Evolutionary conservation across 108 stramenopile species (phyloP).

Genomic region (Mayamaea pseudoterrestris): DNA sequence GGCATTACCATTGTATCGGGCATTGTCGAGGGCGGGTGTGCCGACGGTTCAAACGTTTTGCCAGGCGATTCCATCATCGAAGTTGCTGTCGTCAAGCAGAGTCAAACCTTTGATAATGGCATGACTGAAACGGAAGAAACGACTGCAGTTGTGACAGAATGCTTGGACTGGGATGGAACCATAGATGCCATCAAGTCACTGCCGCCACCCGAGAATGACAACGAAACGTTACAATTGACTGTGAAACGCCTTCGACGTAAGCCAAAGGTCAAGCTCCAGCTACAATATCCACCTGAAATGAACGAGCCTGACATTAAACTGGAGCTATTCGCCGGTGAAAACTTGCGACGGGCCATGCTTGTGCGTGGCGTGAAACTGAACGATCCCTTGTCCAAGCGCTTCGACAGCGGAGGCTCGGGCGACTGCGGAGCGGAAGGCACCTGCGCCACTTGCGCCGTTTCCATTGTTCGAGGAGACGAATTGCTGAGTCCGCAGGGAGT

Average conservation of each 20-base stretch:
- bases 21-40: slow-evolving; percentile 39
- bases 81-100: slow-evolving; percentile 13
- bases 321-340: slow-evolving; percentile 78
- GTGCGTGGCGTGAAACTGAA: slow-evolving; percentile 66
- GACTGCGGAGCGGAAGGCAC: slow-evolving; percentile 58
- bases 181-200: slow-evolving; percentile 41
- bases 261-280: slow-evolving; percentile 55
- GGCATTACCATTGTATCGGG: slow-evolving; percentile 73
- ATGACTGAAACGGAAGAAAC: slow-evolving; percentile 3
- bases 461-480: slow-evolving; percentile 35
- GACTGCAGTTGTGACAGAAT: slow-evolving; percentile 35
- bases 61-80: slow-evolving; percentile 58
- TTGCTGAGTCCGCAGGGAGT: slow-evolving; percentile 35
- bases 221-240: slow-evolving; percentile 35
- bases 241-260: slow-evolving; percentile 67
- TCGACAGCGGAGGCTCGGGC: slow-evolving; percentile 34
- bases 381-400: slow-evolving; percentile 42
- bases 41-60: slow-evolving; percentile 36
- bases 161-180: slow-evolving; percentile 37
- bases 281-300: slow-evolving; percentile 62
- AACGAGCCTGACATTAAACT: slow-evolving; percentile 43
- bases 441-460: slow-evolving; percentile 59
- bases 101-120: slow-evolving; percentile 6
- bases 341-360: slow-evolving; percentile 65
- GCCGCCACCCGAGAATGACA: slow-evolving; percentile 21